A percentile compares a stretch with the other conserved stretches of the same genome.
Evolutionary conservation across 78 protist species (phyloP).

Genomic region (Neovahlkampfia damariscottae): DNA sequence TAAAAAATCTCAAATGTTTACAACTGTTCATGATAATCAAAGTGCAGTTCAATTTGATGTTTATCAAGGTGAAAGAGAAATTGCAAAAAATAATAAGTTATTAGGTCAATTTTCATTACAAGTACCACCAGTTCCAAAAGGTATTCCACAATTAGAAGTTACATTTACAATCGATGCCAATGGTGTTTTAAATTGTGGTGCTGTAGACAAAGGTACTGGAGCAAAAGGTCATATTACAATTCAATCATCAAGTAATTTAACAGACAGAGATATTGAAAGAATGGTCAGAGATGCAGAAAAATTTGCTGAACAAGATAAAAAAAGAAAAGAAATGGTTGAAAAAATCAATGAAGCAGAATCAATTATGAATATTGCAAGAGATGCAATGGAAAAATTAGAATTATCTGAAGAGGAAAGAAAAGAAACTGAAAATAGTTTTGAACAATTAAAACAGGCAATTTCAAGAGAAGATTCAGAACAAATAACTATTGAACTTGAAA

Average conservation of each 20-base stretch:
- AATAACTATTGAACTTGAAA: too few relatives aligned
- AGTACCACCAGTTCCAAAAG: conserved; percentile 89
- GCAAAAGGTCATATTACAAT: conserved; percentile 53
- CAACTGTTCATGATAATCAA: conserved; percentile 98
- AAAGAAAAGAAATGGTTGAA: conserved; percentile 42
- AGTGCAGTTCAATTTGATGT: conserved; percentile 93
- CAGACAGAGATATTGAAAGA: conserved; percentile 74
- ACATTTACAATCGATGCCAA: conserved; percentile 84
- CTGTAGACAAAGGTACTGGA: conserved; percentile 93
- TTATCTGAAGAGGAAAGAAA: too few relatives aligned
- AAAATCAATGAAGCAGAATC: conserved; percentile 61
- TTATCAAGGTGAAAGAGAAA: conserved; percentile 96
- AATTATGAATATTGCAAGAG: conserved; percentile 32
- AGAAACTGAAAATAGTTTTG: too few relatives aligned
- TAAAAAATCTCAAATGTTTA: conserved; percentile 85
- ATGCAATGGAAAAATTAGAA: conserved; percentile 39
- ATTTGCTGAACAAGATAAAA: conserved; percentile 35
- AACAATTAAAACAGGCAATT: too few relatives aligned
- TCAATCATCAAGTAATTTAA: conserved; percentile 86
- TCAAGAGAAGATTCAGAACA: too few relatives aligned
- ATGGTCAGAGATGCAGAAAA: conserved; percentile 90
- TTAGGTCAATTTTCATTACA: conserved; percentile 83
- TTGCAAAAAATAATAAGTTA: conserved; percentile 88
- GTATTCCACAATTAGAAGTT: conserved; percentile 80
- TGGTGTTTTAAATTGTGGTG: conserved; percentile 80